Base-by-base conservation (phyloP, 192 early-diverging fungal species). In the Coemansia umbellata region DNA sequence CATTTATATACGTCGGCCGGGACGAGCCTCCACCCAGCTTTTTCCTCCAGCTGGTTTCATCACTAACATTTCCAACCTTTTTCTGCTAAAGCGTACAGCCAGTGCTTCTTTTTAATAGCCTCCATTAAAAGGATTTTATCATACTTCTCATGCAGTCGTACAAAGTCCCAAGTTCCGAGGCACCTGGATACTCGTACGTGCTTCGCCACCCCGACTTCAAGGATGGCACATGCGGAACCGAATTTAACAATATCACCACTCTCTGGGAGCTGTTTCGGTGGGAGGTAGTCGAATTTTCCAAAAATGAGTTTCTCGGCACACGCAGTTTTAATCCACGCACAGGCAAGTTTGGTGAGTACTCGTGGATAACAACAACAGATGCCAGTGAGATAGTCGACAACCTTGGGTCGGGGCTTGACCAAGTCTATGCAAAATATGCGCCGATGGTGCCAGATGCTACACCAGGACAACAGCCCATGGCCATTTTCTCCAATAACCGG, bases 401-500 rank as follows among this genome's bases (percentile, higher is more conserved):
- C 40, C 66, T 85, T 44, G 87, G 80, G 47, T 78, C 67, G 8
- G 82, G 78, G 1, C 60, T 90, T 1, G 56, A 51, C 80, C 87
- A 80, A 79, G 84, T 90, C 70, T 91, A 76, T 57, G 52, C 48
- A 4, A 31, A 58, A 22, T 33, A 70, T 33, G 52, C 61, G 0
- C 52, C 60, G 0, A 26, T 15, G n/a, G 24, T 6, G 7, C 24
- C 43, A 15, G 43, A 11, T 0, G 22, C 24, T 11, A 45, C 43
- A 27, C 23, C 10, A 17, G 26, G n/a, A 7, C 74, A 74, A 43
- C 82, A 69, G 47, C 53, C 75, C 1, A 30, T 88, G 14, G 88
- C 83, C n/a, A 78, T 92, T 24, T 89, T 80, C 69, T 67, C 85
- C 1, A 69, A 74, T 43, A 91, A 88, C 67, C 74, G 86, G 8